Evolutionary conservation across 305 asterid genomes (phyloP).

Genomic region (Solanum hybrid): DNA sequence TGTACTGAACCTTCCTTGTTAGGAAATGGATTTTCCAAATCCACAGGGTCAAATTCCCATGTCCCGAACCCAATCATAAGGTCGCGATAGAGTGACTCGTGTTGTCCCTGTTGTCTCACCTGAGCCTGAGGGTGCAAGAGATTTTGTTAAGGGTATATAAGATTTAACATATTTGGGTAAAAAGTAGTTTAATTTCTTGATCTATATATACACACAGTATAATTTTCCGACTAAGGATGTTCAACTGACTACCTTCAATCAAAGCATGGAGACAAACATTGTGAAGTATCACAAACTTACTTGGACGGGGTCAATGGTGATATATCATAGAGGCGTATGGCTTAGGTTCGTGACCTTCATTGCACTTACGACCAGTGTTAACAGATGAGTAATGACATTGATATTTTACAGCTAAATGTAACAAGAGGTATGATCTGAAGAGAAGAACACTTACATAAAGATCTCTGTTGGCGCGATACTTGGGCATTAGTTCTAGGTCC

Average conservation of each 20-base stretch:
- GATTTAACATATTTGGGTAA: neutral
- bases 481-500: constrained; percentile 49
- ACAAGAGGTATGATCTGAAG: neutral
- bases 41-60: constrained; percentile 74
- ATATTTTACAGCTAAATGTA: neutral
- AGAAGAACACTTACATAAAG: neutral
- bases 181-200: neutral
- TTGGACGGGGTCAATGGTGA: neutral
- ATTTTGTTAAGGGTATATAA: neutral
- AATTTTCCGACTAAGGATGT: neutral
- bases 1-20: constrained; percentile 52
- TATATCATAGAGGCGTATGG: neutral
- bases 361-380: neutral
- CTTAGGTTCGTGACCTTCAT: neutral
- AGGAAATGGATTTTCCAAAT: constrained; percentile 51
- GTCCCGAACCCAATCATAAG: constrained; percentile 56
- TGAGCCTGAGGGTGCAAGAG: constrained; percentile 21
- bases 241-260: neutral
- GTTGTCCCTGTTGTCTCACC: constrained; percentile 70
- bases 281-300: neutral
- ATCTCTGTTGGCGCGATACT: neutral
- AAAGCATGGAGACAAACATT: neutral
- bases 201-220: neutral
- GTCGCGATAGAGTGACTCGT: constrained; percentile 60
- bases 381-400: neutral